Percentiles rank a stretch among this genome's conserved stretches.
Evolutionary conservation across 352 stramenopile genomes (phyloP).

Genomic region (Phytophthora syringae): DNA sequence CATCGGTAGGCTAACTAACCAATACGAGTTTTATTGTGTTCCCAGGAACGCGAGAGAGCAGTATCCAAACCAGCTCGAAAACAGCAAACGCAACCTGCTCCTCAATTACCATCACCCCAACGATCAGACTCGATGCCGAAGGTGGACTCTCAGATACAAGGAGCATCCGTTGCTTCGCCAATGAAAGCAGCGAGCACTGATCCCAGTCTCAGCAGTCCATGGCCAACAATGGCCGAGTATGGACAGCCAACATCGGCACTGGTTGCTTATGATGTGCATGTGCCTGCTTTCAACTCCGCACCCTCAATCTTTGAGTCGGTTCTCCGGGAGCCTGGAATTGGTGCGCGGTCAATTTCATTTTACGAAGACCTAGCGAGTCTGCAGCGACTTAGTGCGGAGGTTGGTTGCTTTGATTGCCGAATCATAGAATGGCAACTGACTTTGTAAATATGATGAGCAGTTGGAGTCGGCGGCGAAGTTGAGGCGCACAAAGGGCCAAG

Average conservation of each 20-base stretch:
- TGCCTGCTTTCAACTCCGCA: constrained; percentile 36
- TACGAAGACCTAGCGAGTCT: constrained; percentile 50
- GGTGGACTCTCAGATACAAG: constrained; percentile 8
- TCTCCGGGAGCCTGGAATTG: constrained; percentile 43
- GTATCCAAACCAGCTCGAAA: constrained; percentile 19
- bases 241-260: neutral
- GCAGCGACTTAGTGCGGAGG: constrained; percentile 45
- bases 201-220: neutral
- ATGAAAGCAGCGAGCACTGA: neutral
- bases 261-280: constrained; percentile 3
- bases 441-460: constrained; percentile 6
- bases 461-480: constrained; percentile 23
- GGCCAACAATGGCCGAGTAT: neutral
- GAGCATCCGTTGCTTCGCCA: neutral
- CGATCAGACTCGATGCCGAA: neutral
- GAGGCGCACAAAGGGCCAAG: constrained; percentile 19
- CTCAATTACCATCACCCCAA: neutral
- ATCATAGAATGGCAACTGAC: neutral
- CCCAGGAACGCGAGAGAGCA: constrained; percentile 21
- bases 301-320: constrained; percentile 63
- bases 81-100: constrained; percentile 10
- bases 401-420: constrained; percentile 8
- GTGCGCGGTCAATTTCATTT: constrained; percentile 34
- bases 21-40: neutral
- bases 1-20: neutral